A percentile compares a stretch with the other conserved stretches of the same genome.
These are phyloP conservation scores for Pyrenopolyporus hunteri DNA, from an alignment of 495 filamentous ascomycete species.

Conservation along the genomic window DNA sequence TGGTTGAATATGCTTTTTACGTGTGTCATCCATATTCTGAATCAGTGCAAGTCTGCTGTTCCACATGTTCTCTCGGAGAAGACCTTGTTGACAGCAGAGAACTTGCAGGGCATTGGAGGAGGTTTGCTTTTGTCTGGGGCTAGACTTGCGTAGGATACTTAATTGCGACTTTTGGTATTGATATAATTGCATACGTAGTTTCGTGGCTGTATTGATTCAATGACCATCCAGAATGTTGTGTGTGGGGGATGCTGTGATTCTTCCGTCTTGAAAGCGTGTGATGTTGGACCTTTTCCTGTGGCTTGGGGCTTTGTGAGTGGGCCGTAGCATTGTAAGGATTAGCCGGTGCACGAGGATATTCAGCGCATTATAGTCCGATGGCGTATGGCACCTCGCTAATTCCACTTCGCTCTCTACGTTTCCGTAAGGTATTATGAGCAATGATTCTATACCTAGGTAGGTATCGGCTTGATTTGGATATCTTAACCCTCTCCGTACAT, in stretches of 20 bases:
- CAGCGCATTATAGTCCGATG: too few species aligned
- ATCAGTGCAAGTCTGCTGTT: conserved; percentile 4
- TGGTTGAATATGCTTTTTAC: conserved; percentile 2
- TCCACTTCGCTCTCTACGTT: too few species aligned
- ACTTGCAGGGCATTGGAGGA: not conserved
- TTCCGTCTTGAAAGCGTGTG: too few species aligned
- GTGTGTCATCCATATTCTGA: conserved; percentile 1
- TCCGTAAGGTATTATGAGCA: too few species aligned
- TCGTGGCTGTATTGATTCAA: not conserved
- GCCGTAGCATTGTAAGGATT: too few species aligned
- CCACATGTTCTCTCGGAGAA: not conserved
- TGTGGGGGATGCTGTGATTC: too few species aligned
- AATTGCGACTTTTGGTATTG: not conserved
- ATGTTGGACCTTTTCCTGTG: too few species aligned
- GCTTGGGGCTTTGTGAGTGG: too few species aligned
- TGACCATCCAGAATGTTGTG: too few species aligned
- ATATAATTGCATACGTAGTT: not conserved
- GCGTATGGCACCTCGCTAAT: too few species aligned
- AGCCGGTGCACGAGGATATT: too few species aligned
- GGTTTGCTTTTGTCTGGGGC: not conserved
- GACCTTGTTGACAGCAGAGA: not conserved
- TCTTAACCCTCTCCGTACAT: conserved; percentile 42
- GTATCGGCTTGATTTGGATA: not conserved
- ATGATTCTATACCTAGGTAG: too few species aligned
- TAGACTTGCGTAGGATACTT: conserved; percentile 13